Percentiles rank a stretch among this genome's conserved stretches.
Conservation (phyloP, 306 rosid species). For the Corylus heterophylla region DNA sequence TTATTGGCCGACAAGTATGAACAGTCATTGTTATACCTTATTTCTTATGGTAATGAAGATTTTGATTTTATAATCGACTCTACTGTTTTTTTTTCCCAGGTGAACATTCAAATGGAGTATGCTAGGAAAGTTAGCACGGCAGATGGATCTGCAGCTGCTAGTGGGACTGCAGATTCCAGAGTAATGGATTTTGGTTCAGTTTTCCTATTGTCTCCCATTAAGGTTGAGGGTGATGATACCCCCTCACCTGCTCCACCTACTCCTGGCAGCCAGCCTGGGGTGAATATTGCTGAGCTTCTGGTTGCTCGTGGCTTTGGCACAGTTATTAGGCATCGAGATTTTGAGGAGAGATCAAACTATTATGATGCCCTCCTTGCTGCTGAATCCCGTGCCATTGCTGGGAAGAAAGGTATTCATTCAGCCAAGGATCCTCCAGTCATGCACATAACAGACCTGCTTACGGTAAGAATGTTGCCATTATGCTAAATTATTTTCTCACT, state of each 20-base stretch:
- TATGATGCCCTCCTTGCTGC: constrained; percentile 98
- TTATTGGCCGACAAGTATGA: constrained; percentile 86
- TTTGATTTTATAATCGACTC: constrained; percentile 20
- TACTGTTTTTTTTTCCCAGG: constrained; percentile 44
- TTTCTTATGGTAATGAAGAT: constrained; percentile 8
- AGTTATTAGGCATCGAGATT: constrained; percentile 94
- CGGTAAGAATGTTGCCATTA: constrained; percentile 46
- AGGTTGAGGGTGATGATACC: constrained; percentile 71
- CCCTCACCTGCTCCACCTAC: constrained; percentile 46
- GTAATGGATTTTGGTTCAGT: constrained; percentile 98
- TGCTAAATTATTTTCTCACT: constrained; percentile 8
- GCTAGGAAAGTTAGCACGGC: constrained; percentile 66
- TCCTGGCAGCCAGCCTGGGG: constrained; percentile 58
- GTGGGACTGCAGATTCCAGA: constrained; percentile 70
- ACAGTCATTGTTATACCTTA: constrained; percentile 18
- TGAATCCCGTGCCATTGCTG: constrained; percentile 77
- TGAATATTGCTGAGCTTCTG: constrained; percentile 73
- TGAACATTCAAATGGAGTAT: constrained; percentile 95
- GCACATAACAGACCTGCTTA: constrained; percentile 89
- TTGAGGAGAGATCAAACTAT: constrained; percentile 90
- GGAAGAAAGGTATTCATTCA: constrained; percentile 89
- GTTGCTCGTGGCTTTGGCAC: constrained; percentile 89
- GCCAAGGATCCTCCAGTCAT: constrained; percentile 94
- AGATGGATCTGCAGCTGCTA: constrained; percentile 58
- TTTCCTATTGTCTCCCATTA: constrained; percentile 54